A percentile compares a stretch with the other conserved stretches of the same genome.
Evolutionary conservation across 129 eudicot species (phyloP).

Genomic region (Rutidosis leptorrhynchoides): DNA sequence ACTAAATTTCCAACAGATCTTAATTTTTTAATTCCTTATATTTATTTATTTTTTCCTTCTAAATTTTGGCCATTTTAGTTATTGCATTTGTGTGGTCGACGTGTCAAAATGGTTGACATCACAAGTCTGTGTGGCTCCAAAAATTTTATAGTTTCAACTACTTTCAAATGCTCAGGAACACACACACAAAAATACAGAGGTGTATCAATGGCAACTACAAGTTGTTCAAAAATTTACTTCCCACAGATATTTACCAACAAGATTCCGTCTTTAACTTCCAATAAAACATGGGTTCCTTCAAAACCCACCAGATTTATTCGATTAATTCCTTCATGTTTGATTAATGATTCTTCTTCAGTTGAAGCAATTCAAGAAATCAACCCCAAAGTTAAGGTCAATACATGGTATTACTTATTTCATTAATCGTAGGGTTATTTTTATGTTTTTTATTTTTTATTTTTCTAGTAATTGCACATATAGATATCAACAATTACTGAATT

Average conservation of each 20-base stretch:
- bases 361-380: conserved; percentile 24
- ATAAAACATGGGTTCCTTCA: conserved; percentile 20
- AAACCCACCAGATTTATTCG: conserved; percentile 19
- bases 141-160: neutral
- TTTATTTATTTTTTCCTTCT: no score
- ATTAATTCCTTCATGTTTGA: conserved; percentile 27
- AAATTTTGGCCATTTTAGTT: no score
- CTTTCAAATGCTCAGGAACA: conserved; percentile 2
- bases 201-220: conserved; percentile 41
- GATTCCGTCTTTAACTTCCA: conserved; percentile 16
- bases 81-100: conserved; percentile 4
- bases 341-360: conserved; percentile 24
- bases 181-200: neutral
- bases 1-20: no score
- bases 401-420: conserved; percentile 39
- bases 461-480: neutral
- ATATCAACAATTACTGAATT: neutral
- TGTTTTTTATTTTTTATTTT: neutral
- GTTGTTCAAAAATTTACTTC: conserved; percentile 38
- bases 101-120: conserved; percentile 25
- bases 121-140: conserved; percentile 29
- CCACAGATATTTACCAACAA: conserved; percentile 14
- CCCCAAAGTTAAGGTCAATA: conserved; percentile 41
- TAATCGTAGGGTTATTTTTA: neutral
- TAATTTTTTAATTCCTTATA: no score